phyloP scores from a whole-genome alignment of 192 early-diverging fungal genomes.

The Mortierella antarctica region DNA sequence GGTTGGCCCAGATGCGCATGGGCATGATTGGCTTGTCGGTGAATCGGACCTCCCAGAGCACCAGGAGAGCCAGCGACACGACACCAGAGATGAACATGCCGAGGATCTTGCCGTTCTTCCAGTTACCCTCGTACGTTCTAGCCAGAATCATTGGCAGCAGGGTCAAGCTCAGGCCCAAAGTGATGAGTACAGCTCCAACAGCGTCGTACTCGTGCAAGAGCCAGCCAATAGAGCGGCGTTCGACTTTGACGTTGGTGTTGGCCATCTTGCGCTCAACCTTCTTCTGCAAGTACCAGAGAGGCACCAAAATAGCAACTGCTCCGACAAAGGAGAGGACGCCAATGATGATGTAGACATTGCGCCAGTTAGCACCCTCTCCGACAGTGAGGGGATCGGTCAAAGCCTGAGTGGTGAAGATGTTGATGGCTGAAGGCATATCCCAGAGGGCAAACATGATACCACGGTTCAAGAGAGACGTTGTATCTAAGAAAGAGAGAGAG shows the following conservation, averaged over 20 bases:
- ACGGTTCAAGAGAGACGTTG: constrained; percentile 37
- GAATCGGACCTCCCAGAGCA: constrained; percentile 31
- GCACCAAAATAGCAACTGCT: constrained; percentile 26
- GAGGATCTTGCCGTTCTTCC: constrained; percentile 30
- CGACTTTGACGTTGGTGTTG: background rate
- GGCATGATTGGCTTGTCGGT: constrained; percentile 48
- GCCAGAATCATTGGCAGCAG: constrained; percentile 44
- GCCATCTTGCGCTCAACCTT: constrained; percentile 11
- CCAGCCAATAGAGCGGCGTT: constrained; percentile 28
- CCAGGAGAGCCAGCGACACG: constrained; percentile 16
- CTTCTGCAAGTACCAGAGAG: constrained; percentile 44
- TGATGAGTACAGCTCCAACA: constrained; percentile 41
- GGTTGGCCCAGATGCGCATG: constrained; percentile 49
- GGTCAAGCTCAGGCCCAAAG: constrained; percentile 28
- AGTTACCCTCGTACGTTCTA: constrained; percentile 32
- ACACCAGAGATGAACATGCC: constrained; percentile 38
- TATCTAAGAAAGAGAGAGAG: constrained; percentile 7
- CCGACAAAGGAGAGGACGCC: constrained; percentile 21
- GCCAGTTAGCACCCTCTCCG: constrained; percentile 20
- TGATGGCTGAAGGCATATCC: constrained; percentile 34
- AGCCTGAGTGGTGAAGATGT: constrained; percentile 22
- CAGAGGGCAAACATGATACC: constrained; percentile 44
- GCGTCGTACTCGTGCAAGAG: constrained; percentile 48
- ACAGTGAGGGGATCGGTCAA: constrained; percentile 24
- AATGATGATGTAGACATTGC: constrained; percentile 30